phyloP scores from a whole-genome alignment of 2,329 filamentous ascomycete species.

The Fusarium agapanthi region DNA sequence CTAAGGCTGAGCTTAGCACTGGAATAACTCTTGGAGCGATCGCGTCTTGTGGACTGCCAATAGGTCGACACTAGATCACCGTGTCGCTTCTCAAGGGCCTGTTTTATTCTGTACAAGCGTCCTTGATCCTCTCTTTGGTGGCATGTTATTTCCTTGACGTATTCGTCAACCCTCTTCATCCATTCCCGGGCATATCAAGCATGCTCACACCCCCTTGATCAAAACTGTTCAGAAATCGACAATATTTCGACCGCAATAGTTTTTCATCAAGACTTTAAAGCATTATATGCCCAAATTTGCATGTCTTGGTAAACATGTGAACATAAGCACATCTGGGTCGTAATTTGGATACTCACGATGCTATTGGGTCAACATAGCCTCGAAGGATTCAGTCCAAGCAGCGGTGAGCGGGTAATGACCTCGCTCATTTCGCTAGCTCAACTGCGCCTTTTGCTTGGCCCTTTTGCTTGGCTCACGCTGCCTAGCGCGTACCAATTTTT shows the following conservation, averaged over 20 bases:
- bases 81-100: not conserved
- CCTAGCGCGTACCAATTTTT: not conserved
- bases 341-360: not conserved
- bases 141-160: not conserved
- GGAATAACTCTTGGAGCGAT: not conserved
- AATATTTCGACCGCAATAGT: rapidly evolving
- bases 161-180: not conserved
- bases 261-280: not conserved
- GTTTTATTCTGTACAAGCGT: not conserved
- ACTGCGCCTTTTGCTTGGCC: not conserved
- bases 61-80: too few species aligned
- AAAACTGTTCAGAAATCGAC: not conserved
- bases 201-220: not conserved
- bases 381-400: not conserved
- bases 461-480: not conserved
- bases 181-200: not conserved
- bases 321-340: not conserved
- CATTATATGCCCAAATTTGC: not conserved
- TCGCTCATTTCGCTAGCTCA: conserved; percentile 7
- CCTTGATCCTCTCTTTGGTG: not conserved
- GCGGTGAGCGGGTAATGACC: too few species aligned
- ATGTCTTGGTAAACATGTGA: not conserved
- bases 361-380: not conserved
- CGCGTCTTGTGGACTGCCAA: too few species aligned
- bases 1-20: not conserved